Evolutionary conservation across 106 monocot species (phyloP), one percentile per base, ranked within the genome.

Genomic region (Dendrobium huoshanense): DNA sequence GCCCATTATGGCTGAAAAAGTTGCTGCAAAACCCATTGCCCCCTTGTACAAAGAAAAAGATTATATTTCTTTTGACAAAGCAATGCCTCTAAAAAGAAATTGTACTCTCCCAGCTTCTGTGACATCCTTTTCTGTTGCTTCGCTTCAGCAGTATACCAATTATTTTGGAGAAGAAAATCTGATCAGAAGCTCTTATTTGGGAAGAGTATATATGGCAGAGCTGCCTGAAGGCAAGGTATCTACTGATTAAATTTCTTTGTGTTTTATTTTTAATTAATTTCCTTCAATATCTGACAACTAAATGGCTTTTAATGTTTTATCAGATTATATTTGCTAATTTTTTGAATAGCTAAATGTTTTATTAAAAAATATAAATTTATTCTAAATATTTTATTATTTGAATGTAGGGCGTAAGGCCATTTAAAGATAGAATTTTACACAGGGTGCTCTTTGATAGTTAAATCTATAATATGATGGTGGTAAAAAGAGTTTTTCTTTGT

Each of bases 121-220:
- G 31, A 24, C 78, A 55, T 78, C 77, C 7, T 83, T 83, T 55
- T 78, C 78, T 16, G 72, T 83, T 83, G 77, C 43, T 44, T 20
- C n/a, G 2, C 74, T 74, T 43, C 74, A 74, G 74, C 74, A 74
- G 44, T 74, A 44, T 44, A 74, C 74, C 74, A 74, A 74, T 74
- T 74, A 74, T 22, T 74, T 74, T 74, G 74, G 29, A 74, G 74
- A 74, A 41, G 43, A 74, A 43, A 4, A 44, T 43, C 74, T 74
- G 20, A 74, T 74, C 42, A 74, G 43, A 74, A 74, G 43, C 74
- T 44, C 43, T 41, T 20, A n/a, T 74, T 20, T 74, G 74, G 74
- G 74, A 44, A 74, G 10, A 8, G 41, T 74, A 43, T 74, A 74
- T 74, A 7, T 74, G 43, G 74, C 74, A 7, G 43, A 74, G 18